A percentile compares a stretch with the other conserved stretches of the same genome.
Evolutionary conservation across 1,284 basidiomycete genomes (phyloP).

Genomic region (Papiliotrema fonsecae): DNA sequence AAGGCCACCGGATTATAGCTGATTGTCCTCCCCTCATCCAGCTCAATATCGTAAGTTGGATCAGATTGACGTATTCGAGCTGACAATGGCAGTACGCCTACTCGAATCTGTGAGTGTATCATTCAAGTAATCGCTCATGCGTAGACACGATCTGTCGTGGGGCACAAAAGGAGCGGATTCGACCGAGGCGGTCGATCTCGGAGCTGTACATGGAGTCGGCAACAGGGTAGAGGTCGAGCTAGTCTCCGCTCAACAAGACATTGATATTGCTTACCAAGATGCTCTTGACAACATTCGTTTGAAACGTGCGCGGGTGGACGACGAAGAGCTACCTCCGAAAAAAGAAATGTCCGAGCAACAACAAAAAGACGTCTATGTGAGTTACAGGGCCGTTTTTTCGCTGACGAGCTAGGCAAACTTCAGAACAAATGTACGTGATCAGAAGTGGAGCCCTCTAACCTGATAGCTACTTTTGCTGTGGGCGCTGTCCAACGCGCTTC

Average conservation of each 20-base stretch:
- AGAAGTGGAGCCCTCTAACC: neutral
- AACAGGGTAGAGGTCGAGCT: slow-evolving; percentile 85
- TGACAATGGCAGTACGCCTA: slow-evolving; percentile 37
- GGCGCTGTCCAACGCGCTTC: slow-evolving; percentile 56
- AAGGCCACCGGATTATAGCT: no score
- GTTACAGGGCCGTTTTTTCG: slow-evolving; percentile 5
- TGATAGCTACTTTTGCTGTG: slow-evolving; percentile 39
- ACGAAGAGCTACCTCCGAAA: slow-evolving; percentile 50
- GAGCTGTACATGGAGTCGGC: slow-evolving; percentile 58
- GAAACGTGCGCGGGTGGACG: slow-evolving; percentile 36
- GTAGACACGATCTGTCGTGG: slow-evolving; percentile 61
- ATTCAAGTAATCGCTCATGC: slow-evolving; percentile 45
- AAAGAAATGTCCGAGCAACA: slow-evolving; percentile 56
- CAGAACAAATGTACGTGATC: slow-evolving; percentile 69
- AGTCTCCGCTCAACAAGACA: slow-evolving; percentile 76
- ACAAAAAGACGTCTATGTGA: slow-evolving; percentile 76
- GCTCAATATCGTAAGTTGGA: slow-evolving; percentile 37
- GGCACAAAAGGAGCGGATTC: slow-evolving; percentile 75
- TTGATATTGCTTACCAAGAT: slow-evolving; percentile 84
- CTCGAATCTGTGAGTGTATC: slow-evolving; percentile 57
- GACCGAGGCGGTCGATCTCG: slow-evolving; percentile 65
- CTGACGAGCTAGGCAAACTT: slow-evolving; percentile 57
- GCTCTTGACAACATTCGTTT: slow-evolving; percentile 68
- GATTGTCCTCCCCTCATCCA: slow-evolving; percentile 5
- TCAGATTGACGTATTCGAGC: neutral